Percentiles rank a stretch among this genome's conserved stretches.
phyloP scores from a whole-genome alignment of 2,329 filamentous ascomycete genomes.

The Hypoxylon sp. region DNA sequence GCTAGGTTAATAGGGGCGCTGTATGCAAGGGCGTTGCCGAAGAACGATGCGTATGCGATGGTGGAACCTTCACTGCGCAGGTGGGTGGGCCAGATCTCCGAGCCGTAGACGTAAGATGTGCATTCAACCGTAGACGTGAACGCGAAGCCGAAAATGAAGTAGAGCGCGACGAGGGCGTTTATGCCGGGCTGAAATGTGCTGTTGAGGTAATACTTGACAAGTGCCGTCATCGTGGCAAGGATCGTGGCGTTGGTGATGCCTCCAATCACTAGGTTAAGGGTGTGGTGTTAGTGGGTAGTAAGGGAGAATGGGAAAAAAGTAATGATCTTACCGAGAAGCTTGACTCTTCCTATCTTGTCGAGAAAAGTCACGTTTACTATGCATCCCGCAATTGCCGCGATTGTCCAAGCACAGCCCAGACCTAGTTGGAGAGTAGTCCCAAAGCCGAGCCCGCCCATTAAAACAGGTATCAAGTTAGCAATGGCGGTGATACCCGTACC shows the following conservation, averaged over 20 bases:
- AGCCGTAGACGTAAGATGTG: constrained; percentile 49
- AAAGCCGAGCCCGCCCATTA: constrained; percentile 50
- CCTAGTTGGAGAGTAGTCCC: constrained; percentile 46
- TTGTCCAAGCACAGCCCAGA: constrained; percentile 47
- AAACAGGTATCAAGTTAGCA: constrained; percentile 47
- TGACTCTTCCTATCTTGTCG: constrained; percentile 48
- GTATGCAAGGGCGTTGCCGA: constrained; percentile 43
- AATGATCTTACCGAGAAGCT: constrained; percentile 32
- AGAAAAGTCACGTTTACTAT: constrained; percentile 46
- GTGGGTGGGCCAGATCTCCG: constrained; percentile 53
- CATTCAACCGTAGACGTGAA: constrained; percentile 48
- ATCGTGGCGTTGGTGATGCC: constrained; percentile 41
- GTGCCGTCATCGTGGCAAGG: constrained; percentile 42
- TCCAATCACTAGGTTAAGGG: constrained; percentile 37
- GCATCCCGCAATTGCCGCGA: constrained; percentile 46
- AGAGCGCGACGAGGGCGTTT: constrained; percentile 43
- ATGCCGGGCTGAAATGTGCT: constrained; percentile 40
- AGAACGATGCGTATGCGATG: constrained; percentile 43
- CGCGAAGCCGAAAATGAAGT: constrained; percentile 44
- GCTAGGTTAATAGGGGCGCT: constrained; percentile 37
- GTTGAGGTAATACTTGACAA: constrained; percentile 44
- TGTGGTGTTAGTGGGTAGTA: constrained; percentile 9
- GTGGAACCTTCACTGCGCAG: constrained; percentile 45
- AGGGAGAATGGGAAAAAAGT: constrained; percentile 3
- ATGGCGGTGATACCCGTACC: constrained; percentile 49